Evolutionary conservation across 164 flowering plant genomes (phyloP).

Genomic region (Vitis rotundifolia): DNA sequence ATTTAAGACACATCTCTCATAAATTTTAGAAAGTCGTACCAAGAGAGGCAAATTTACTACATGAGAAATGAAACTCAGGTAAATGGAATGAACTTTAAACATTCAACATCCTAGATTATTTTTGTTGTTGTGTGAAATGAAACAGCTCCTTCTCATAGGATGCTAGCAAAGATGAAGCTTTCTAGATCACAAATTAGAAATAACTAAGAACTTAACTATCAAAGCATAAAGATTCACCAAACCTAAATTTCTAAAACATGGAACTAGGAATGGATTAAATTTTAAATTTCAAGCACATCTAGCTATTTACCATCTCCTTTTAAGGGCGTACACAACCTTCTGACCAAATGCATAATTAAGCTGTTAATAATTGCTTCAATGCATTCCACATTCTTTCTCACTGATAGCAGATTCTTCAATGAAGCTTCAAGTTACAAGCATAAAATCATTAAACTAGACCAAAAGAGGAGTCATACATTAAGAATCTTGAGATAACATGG

Average conservation of each 20-base stretch:
- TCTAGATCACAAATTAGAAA: too few relatives aligned
- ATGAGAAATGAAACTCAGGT: too few relatives aligned
- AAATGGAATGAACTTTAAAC: too few relatives aligned
- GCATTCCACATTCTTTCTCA: constrained; percentile 35
- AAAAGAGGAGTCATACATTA: constrained; percentile 1
- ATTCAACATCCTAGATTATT: too few relatives aligned
- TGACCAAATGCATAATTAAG: constrained; percentile 57
- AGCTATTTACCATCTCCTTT: constrained; percentile 47
- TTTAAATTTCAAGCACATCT: neutral
- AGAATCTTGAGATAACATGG: neutral
- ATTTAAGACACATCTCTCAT: too few relatives aligned
- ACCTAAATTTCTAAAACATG: neutral
- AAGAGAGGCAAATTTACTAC: too few relatives aligned
- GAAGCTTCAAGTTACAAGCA: constrained; percentile 45
- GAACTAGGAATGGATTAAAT: neutral
- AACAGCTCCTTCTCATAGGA: too few relatives aligned
- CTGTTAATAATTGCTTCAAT: constrained; percentile 61
- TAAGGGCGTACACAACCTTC: constrained; percentile 58
- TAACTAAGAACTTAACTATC: too few relatives aligned
- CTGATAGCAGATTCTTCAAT: constrained; percentile 48
- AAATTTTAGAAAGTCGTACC: too few relatives aligned
- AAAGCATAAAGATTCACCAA: too few relatives aligned
- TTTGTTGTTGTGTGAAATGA: too few relatives aligned
- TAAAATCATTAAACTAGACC: neutral
- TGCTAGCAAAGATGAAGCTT: too few relatives aligned